A percentile compares a stretch with the other conserved stretches of the same genome.
Evolutionary conservation across 495 filamentous ascomycete species (phyloP).

Genomic region (Margaritispora aquatica): DNA sequence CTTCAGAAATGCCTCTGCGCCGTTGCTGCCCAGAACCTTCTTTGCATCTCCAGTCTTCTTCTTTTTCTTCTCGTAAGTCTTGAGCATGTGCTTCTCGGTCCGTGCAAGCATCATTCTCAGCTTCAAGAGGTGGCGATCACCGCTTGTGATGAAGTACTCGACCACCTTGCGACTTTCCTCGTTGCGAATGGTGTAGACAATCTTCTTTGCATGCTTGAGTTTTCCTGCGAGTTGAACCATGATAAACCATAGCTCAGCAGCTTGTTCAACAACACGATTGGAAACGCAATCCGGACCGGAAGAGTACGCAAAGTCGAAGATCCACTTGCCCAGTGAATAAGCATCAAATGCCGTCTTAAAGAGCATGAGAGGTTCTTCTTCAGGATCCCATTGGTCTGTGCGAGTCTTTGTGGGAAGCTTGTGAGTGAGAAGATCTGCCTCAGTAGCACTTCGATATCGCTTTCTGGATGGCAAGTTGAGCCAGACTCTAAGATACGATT

Average conservation of each 20-base stretch:
- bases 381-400: neutral
- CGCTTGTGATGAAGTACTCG: conserved; percentile 83
- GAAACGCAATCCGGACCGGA: conserved; percentile 73
- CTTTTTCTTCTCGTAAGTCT: neutral
- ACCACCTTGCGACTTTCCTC: conserved; percentile 70
- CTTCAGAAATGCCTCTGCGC: conserved; percentile 90
- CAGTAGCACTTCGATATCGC: neutral
- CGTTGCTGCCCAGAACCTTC: conserved; percentile 52
- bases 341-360: conserved; percentile 78
- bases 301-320: conserved; percentile 95
- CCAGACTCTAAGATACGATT: neutral
- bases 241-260: conserved; percentile 88
- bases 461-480: neutral
- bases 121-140: conserved; percentile 76
- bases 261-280: conserved; percentile 80
- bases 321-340: conserved; percentile 95
- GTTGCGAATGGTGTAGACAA: conserved; percentile 59
- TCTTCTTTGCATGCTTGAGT: conserved; percentile 82
- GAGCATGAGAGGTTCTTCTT: neutral
- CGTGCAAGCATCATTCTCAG: conserved; percentile 79
- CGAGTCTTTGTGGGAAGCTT: neutral
- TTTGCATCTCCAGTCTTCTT: conserved; percentile 33
- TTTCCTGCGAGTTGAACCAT: conserved; percentile 89
- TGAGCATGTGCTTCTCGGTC: conserved; percentile 80
- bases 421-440: neutral